Conservation (phyloP, 768 basidiomycete species). For the Thelephora ganbajun region DNA sequence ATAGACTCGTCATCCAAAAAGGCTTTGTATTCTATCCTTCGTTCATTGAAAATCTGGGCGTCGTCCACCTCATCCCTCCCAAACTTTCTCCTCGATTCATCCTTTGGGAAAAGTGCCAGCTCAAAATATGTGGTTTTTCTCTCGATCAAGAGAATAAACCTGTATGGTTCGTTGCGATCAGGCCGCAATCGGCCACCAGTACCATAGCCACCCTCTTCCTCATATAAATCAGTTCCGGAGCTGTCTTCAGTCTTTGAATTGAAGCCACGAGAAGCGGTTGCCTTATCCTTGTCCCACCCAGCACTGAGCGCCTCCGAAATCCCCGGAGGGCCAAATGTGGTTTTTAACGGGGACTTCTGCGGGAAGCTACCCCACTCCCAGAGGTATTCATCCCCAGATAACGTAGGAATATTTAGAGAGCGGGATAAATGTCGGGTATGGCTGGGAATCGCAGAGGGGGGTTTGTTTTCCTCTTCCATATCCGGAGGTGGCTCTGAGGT, state of each 20-base stretch:
- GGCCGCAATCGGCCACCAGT: constrained; percentile 43
- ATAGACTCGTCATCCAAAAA: constrained; percentile 56
- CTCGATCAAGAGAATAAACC: constrained; percentile 53
- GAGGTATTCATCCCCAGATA: constrained; percentile 49
- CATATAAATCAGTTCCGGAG: neutral
- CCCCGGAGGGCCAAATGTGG: constrained; percentile 24
- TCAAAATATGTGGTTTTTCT: constrained; percentile 53
- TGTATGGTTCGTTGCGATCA: constrained; percentile 43
- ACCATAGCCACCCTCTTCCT: constrained; percentile 21
- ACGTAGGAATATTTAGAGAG: constrained; percentile 4
- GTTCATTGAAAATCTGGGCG: constrained; percentile 39
- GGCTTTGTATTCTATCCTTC: constrained; percentile 45
- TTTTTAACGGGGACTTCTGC: constrained; percentile 53
- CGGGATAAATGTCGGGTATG: constrained; percentile 3
- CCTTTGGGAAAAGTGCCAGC: constrained; percentile 42
- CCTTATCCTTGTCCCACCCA: neutral
- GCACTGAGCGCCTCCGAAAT: neutral
- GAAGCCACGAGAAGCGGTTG: neutral
- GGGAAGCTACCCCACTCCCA: constrained; percentile 96
- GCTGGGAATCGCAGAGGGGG: constrained; percentile 2
- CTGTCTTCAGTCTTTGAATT: neutral
- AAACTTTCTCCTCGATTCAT: constrained; percentile 15
- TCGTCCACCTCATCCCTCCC: constrained; percentile 37
- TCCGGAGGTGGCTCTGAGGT: constrained; percentile 53
- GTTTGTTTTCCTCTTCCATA: constrained; percentile 13